These are phyloP conservation scores for Eucalyptus leucophloia DNA, from an alignment of 345 rosid genomes.

Conservation along the genomic window DNA sequence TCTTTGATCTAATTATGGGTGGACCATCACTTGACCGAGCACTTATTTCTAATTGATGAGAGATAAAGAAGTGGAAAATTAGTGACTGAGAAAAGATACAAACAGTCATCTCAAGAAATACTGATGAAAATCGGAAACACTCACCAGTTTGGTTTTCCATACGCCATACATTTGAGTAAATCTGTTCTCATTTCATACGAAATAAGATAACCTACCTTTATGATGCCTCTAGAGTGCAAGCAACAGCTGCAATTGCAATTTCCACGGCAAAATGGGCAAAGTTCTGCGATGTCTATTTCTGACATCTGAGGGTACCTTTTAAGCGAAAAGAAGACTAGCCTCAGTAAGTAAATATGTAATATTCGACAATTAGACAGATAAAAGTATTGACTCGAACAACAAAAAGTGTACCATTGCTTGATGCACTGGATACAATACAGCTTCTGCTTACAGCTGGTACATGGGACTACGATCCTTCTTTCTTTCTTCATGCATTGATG, in stretches of 20 bases:
- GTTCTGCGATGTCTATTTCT: slow-evolving; percentile 31
- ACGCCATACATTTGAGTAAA: not conserved
- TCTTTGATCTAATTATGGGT: not conserved
- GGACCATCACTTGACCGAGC: not conserved
- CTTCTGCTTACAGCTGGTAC: slow-evolving; percentile 13
- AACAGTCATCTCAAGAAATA: not conserved
- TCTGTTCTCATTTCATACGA: not conserved
- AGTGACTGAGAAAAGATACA: not conserved
- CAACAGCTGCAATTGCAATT: slow-evolving; percentile 82
- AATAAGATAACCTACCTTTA: slow-evolving; percentile 30
- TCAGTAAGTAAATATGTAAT: not conserved
- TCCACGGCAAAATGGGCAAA: slow-evolving; percentile 66
- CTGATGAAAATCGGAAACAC: not conserved
- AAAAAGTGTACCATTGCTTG: slow-evolving; percentile 39
- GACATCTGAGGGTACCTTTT: slow-evolving; percentile 64
- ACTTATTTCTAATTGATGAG: not conserved
- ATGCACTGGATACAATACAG: slow-evolving; percentile 26
- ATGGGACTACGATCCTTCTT: slow-evolving; percentile 37
- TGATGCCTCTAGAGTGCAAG: slow-evolving; percentile 47
- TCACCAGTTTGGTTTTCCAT: not conserved
- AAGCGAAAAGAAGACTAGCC: not conserved
- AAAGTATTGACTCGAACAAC: not conserved
- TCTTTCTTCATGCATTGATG: slow-evolving; percentile 71
- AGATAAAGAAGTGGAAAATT: not conserved
- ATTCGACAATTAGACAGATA: not conserved